phyloP scores from a whole-genome alignment of 345 rosid genomes.

The Odontarrhena argentea region DNA sequence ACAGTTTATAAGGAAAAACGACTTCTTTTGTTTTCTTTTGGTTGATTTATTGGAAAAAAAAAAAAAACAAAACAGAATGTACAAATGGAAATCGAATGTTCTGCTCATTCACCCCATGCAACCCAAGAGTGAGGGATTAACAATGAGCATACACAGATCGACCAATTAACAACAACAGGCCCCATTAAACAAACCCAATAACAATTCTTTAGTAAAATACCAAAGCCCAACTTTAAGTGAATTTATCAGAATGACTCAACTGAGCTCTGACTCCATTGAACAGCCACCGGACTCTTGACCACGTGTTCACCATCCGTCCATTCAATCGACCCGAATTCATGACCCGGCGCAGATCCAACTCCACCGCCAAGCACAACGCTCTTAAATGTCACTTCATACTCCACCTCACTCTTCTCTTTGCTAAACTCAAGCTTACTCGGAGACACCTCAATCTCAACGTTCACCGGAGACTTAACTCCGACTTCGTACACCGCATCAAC shows the following conservation, averaged over 20 bases:
- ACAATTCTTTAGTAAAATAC: neutral
- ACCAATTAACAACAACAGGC: slow-evolving; percentile 1
- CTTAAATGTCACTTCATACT: slow-evolving; percentile 63
- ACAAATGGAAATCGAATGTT: slow-evolving; percentile 27
- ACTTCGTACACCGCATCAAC: slow-evolving; percentile 63
- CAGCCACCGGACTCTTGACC: slow-evolving; percentile 76
- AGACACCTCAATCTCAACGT: slow-evolving; percentile 56
- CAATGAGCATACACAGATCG: slow-evolving; percentile 7
- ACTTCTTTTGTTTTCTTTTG: neutral
- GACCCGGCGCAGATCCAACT: slow-evolving; percentile 32
- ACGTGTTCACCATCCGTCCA: slow-evolving; percentile 78
- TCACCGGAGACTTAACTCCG: slow-evolving; percentile 56
- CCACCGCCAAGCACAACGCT: slow-evolving; percentile 49
- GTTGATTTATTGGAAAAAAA: neutral
- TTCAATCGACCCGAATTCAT: slow-evolving; percentile 66
- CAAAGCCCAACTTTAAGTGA: neutral
- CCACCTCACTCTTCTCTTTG: slow-evolving; percentile 46
- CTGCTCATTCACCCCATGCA: slow-evolving; percentile 12
- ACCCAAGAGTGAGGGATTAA: slow-evolving; percentile 17
- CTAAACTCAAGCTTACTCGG: slow-evolving; percentile 72
- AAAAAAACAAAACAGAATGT: neutral
- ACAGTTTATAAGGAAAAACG: neutral
- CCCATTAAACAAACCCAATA: slow-evolving; percentile 10
- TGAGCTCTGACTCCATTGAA: slow-evolving; percentile 56
- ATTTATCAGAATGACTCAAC: slow-evolving; percentile 45